These are phyloP conservation scores for Kondoa malvinella DNA, from an alignment of 768 basidiomycete species.

Conservation along the genomic window DNA sequence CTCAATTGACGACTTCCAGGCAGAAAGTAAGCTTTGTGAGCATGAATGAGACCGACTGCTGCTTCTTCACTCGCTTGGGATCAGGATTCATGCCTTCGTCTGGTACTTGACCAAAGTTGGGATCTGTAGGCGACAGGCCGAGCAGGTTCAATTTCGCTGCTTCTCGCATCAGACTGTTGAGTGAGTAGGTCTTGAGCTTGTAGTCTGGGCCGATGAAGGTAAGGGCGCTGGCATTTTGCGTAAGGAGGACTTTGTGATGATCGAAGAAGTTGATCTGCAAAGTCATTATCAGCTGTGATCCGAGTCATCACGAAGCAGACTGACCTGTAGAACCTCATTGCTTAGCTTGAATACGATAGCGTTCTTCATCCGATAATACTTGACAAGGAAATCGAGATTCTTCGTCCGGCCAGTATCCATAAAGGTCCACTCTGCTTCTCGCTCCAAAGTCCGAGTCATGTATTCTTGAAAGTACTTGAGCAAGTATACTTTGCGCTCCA, in stretches of 20 bases:
- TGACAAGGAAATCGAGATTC: slow-evolving; percentile 91
- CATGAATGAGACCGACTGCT: slow-evolving; percentile 30
- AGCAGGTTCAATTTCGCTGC: slow-evolving; percentile 10
- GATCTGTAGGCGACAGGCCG: background rate
- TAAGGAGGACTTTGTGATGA: slow-evolving; percentile 84
- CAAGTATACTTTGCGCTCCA: slow-evolving; percentile 79
- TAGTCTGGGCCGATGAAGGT: slow-evolving; percentile 51
- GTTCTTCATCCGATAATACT: slow-evolving; percentile 89
- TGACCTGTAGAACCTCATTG: slow-evolving; percentile 83
- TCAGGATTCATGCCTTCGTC: background rate
- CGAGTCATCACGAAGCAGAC: background rate
- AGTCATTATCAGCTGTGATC: background rate
- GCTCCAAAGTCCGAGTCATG: slow-evolving; percentile 75
- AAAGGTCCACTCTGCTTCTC: slow-evolving; percentile 68
- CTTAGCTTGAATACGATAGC: slow-evolving; percentile 93
- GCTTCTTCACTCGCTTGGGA: background rate
- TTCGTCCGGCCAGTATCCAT: slow-evolving; percentile 48
- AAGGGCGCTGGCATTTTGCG: slow-evolving; percentile 56
- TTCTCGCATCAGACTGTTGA: slow-evolving; percentile 19
- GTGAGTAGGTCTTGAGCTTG: slow-evolving; percentile 20
- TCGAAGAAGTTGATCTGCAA: slow-evolving; percentile 94
- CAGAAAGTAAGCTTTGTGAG: slow-evolving; percentile 71
- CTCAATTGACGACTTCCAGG: slow-evolving; percentile 50
- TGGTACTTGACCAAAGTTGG: slow-evolving; percentile 10
- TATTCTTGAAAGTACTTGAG: slow-evolving; percentile 86